phyloP scores from a whole-genome alignment of 202 grass and related monocot genomes.

The Saccharum hybrid region DNA sequence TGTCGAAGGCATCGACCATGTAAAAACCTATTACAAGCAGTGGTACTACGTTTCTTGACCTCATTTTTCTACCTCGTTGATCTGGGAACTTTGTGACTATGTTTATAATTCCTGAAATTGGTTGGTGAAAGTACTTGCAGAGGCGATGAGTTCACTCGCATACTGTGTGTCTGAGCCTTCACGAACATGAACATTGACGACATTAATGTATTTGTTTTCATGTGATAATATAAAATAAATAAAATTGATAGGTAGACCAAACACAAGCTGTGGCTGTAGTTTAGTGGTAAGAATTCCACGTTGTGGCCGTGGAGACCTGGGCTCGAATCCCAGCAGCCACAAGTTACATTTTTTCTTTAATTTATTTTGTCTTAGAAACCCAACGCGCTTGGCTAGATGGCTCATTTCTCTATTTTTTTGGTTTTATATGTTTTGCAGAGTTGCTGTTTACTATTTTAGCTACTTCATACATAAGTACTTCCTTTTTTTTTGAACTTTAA shows the following conservation, averaged over 20 bases:
- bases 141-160: not conserved
- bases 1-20: not conserved
- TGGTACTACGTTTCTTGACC: not conserved
- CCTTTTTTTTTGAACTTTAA: not conserved
- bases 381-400: too few relatives aligned
- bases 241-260: accelerated
- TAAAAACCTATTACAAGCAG: not conserved
- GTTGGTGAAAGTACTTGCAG: not conserved
- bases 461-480: not conserved
- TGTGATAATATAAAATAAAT: not conserved
- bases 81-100: too few relatives aligned
- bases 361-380: too few relatives aligned
- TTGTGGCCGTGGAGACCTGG: conserved; percentile 71
- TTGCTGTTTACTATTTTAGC: not conserved
- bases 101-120: too few relatives aligned
- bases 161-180: not conserved
- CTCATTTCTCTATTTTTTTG: not conserved
- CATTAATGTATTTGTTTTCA: not conserved
- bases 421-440: not conserved
- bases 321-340: conserved; percentile 84
- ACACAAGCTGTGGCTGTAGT: conserved; percentile 58
- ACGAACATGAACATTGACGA: not conserved
- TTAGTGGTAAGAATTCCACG: conserved; percentile 84
- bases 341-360: not conserved
- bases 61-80: not conserved